phyloP scores from a whole-genome alignment of 2,329 filamentous ascomycete genomes.

The Arthrobotrys iridis region DNA sequence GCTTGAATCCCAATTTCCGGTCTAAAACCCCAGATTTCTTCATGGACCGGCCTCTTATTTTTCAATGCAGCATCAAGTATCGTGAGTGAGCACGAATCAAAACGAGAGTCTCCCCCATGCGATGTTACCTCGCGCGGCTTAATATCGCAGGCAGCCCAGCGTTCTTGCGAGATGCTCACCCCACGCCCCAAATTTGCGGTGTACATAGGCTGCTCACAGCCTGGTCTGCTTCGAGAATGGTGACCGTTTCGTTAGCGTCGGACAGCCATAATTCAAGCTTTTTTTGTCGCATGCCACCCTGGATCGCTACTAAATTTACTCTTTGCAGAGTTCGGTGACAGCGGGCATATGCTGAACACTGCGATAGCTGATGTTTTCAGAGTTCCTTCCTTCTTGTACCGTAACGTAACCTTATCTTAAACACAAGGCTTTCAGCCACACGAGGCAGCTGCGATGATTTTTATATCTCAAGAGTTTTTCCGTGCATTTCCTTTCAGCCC shows the following conservation, averaged over 20 bases:
- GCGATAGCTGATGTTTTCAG: conserved; percentile 38
- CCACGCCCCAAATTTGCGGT: conserved; percentile 23
- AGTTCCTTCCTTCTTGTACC: conserved; percentile 32
- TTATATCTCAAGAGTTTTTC: conserved; percentile 21
- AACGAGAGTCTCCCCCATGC: conserved; percentile 34
- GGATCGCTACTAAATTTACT: conserved; percentile 48
- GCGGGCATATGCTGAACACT: conserved; percentile 15
- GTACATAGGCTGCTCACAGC: conserved; percentile 6
- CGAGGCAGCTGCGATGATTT: conserved; percentile 14
- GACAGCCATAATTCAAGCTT: conserved; percentile 44
- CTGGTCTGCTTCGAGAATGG: conserved; percentile 36
- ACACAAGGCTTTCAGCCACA: conserved; percentile 36
- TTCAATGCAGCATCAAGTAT: conserved; percentile 2
- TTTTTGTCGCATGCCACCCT: conserved; percentile 36
- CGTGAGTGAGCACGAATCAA: conserved; percentile 16
- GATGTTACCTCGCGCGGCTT: conserved; percentile 49
- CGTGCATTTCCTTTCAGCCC: neutral
- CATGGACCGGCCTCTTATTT: conserved; percentile 16
- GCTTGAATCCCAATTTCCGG: conserved; percentile 36
- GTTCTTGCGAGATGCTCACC: conserved; percentile 31
- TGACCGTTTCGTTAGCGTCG: conserved; percentile 21
- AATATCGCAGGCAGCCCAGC: conserved; percentile 49
- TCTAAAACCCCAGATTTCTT: conserved; percentile 4
- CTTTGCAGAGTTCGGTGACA: conserved; percentile 28
- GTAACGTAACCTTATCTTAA: conserved; percentile 39